phyloP scores from a whole-genome alignment of 495 filamentous ascomycete genomes.

The Apodospora peruviana region DNA sequence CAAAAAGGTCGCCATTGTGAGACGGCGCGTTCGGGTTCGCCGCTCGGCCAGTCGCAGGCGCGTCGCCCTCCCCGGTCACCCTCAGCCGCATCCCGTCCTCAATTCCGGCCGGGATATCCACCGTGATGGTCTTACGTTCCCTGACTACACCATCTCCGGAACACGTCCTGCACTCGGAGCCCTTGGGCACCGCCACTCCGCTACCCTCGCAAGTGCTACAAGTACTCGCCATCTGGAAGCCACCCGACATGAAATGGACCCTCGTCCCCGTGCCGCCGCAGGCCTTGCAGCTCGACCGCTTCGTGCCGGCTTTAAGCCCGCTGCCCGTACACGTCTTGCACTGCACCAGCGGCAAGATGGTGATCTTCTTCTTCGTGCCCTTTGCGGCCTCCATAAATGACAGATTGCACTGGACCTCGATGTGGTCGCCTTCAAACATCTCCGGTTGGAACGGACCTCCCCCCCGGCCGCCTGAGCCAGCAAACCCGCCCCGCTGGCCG shows the following conservation, averaged over 20 bases:
- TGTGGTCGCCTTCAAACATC: conserved; percentile 81
- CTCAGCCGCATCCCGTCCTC: conserved; percentile 92
- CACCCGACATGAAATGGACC: conserved; percentile 82
- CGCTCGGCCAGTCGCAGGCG: conserved; percentile 64
- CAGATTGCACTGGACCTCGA: conserved; percentile 86
- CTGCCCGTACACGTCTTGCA: conserved; percentile 78
- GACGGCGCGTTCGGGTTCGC: conserved; percentile 52
- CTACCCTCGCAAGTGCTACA: conserved; percentile 74
- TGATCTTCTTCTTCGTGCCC: conserved; percentile 72
- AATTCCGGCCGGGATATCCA: conserved; percentile 90
- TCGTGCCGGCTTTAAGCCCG: conserved; percentile 76
- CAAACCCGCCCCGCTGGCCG: conserved; percentile 54
- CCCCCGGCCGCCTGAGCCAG: conserved; percentile 45
- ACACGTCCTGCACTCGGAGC: conserved; percentile 74
- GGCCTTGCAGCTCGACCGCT: conserved; percentile 63
- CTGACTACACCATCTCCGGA: conserved; percentile 70
- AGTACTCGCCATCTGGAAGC: conserved; percentile 91
- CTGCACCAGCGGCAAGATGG: conserved; percentile 65
- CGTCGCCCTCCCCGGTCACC: conserved; percentile 77
- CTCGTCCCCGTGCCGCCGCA: conserved; percentile 84
- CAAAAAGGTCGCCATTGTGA: conserved; percentile 76
- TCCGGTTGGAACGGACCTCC: conserved; percentile 63
- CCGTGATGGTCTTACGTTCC: conserved; percentile 69
- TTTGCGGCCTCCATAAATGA: conserved; percentile 96
- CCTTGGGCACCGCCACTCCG: conserved; percentile 65